Evolutionary conservation across 202 grass and related monocot species (phyloP).

Genomic region (Carex sylvatica): DNA sequence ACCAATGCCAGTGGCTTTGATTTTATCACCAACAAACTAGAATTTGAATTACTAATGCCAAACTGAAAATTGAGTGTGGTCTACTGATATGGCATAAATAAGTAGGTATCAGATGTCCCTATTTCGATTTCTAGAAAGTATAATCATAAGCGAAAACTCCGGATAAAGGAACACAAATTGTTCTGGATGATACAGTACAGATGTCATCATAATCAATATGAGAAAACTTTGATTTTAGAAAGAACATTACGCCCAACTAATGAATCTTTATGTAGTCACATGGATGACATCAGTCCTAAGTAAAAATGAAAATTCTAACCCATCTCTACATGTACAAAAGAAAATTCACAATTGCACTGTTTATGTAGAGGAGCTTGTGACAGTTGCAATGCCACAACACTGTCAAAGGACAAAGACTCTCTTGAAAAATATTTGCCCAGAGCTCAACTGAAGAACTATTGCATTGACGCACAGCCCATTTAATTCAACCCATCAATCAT

Average conservation of each 20-base stretch:
- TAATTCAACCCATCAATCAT: background rate
- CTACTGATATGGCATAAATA: background rate
- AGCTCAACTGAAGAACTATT: background rate
- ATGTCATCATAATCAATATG: background rate
- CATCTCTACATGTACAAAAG: background rate
- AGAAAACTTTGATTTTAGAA: background rate
- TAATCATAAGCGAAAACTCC: background rate
- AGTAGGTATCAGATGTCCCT: background rate
- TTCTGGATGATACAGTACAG: background rate
- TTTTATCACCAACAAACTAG: background rate
- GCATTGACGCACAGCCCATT: background rate
- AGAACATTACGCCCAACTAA: background rate
- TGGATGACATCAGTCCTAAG: too few relatives aligned
- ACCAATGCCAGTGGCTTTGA: background rate
- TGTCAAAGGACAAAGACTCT: background rate
- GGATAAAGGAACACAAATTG: too few relatives aligned
- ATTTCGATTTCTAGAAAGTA: background rate
- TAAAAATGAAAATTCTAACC: background rate
- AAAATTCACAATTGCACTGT: background rate
- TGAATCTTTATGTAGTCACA: background rate
- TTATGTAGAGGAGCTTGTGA: background rate
- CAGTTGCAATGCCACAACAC: background rate
- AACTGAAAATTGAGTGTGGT: background rate
- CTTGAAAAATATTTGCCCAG: background rate
- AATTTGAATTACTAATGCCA: background rate